Conservation (phyloP, 805 yeast genomes). For the Candida yuanshanica region DNA sequence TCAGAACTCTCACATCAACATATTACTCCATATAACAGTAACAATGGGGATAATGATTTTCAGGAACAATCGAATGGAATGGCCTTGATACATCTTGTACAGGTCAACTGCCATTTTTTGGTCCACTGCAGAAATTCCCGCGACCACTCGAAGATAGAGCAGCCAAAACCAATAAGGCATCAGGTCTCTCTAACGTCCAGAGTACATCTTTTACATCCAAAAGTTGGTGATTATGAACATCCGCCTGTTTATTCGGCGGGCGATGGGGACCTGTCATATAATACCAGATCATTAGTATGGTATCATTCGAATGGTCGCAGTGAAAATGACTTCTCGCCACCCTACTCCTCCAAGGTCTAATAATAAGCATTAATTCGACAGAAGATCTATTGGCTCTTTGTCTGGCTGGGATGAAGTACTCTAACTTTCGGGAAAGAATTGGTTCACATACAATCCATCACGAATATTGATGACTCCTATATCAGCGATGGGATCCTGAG, state of each 20-base stretch:
- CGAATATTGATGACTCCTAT: too few species aligned
- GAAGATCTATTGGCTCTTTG: too few species aligned
- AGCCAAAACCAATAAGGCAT: background rate
- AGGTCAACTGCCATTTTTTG: background rate
- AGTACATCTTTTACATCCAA: background rate
- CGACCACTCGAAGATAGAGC: background rate
- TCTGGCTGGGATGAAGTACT: too few species aligned
- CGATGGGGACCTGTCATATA: background rate
- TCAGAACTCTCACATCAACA: background rate
- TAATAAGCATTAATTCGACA: too few species aligned
- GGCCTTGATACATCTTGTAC: background rate
- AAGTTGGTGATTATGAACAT: background rate
- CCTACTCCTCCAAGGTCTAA: background rate
- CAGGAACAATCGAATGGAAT: background rate
- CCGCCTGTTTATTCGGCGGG: background rate
- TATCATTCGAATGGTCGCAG: background rate
- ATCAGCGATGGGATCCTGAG: too few species aligned
- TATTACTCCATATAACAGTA: slow-evolving; percentile 14
- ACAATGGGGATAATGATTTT: background rate
- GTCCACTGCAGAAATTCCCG: background rate
- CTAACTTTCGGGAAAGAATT: too few species aligned
- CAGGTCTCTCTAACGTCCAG: background rate
- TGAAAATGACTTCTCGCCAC: background rate
- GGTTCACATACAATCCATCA: too few species aligned
- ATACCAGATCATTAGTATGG: background rate